Conservation (phyloP, 257 asterid genomes). For the Lithospermum erythrorhizon region DNA sequence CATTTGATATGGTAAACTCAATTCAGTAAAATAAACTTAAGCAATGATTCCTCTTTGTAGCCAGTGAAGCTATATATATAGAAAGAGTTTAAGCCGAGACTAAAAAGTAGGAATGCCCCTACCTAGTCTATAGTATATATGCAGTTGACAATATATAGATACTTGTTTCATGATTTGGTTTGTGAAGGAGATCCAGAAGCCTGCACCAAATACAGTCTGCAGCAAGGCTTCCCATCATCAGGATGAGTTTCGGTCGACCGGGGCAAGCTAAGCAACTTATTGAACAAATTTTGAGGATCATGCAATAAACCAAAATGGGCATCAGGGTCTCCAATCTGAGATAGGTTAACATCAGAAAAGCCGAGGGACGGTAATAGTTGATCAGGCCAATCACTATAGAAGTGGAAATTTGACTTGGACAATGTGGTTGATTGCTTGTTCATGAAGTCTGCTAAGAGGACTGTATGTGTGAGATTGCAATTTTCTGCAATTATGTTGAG, state of each 20-base stretch:
- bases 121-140: conserved; percentile 12
- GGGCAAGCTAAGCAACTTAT: conserved; percentile 72
- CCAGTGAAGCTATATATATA: neutral
- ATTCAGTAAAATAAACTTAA: neutral
- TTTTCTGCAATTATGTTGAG: conserved; percentile 57
- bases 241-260: conserved; percentile 73
- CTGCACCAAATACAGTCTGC: conserved; percentile 74
- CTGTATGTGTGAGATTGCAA: conserved; percentile 52
- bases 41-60: neutral
- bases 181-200: conserved; percentile 70
- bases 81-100: conserved; percentile 9
- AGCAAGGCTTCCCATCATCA: conserved; percentile 87
- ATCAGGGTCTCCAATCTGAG: conserved; percentile 93
- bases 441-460: conserved; percentile 90
- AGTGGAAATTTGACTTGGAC: conserved; percentile 65
- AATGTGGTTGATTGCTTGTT: conserved; percentile 82
- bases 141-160: conserved; percentile 11
- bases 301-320: conserved; percentile 85
- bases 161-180: conserved; percentile 22
- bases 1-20: too few species aligned
- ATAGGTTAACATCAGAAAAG: conserved; percentile 72
- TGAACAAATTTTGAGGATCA: conserved; percentile 76
- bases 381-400: conserved; percentile 95
- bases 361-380: conserved; percentile 78
- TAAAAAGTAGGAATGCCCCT: neutral